Evolutionary conservation across 148 eudicot genomes (phyloP), one percentile per base, ranked within the genome.

Genomic region (Diospyros lotus): DNA sequence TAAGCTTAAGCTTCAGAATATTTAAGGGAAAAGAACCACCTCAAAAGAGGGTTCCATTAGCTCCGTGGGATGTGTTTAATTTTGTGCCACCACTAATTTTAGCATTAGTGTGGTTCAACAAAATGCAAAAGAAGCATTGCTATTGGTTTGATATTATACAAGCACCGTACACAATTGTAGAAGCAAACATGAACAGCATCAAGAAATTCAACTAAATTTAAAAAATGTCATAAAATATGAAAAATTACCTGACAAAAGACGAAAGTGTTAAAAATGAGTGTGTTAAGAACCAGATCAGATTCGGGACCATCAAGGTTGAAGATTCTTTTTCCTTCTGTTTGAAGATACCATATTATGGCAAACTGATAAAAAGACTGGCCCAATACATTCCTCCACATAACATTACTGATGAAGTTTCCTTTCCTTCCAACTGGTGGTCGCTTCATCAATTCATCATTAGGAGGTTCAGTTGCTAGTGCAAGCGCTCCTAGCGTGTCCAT

Each of bases 401-500:
- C 77, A 50, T 72, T 82, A 76, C 82, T 85, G 53, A 87, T 83
- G 73, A 87, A 75, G 73, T 78, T 75, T 18, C 80, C 86, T 39
- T 67, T 75, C 74, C 91, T 83, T 38, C 88, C 87, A 69, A 85
- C 88, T 60, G 91, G 91, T 39, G 79, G 64, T 38, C 82, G 66
- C 48, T 79, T 78, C 88, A 87, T 85, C 3, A 87, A 76, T 38
- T 76, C 84, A 43, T 81, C 88, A 63, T 70, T 79, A 4, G 91
- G 91, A 46, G 87, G 88, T 69, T 87, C 91, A 10, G 91, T 87
- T 55, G 91, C 91, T 64, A 87, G 74, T 38, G 91, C 91, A 54
- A 87, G 82, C 14, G 91, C 91, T 3, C 91, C 91, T 13, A 87
- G 83, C 55, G 91, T 87, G 65, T 87, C 91, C 91, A 87, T 87